A percentile compares a stretch with the other conserved stretches of the same genome.
phyloP scores from a whole-genome alignment of 352 stramenopile species.

The Phytophthora megakarya region DNA sequence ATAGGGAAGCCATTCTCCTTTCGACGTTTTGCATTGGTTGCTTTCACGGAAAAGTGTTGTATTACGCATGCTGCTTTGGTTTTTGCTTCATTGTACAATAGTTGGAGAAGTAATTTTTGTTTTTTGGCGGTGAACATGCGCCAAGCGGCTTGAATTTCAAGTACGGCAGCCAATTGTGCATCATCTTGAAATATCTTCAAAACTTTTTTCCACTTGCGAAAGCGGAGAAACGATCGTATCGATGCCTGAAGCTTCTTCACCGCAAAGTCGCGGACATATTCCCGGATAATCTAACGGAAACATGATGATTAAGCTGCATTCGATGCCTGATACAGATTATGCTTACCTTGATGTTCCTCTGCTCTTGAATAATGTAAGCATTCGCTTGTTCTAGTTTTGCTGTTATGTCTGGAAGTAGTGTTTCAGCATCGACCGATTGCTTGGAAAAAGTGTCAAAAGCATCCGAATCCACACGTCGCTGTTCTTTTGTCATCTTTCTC shows the following conservation, averaged over 20 bases:
- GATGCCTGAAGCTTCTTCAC: conserved; percentile 47
- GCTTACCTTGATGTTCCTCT: conserved; percentile 54
- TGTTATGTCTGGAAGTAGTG: conserved; percentile 51
- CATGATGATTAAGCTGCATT: background rate
- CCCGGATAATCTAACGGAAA: conserved; percentile 42
- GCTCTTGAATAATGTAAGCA: conserved; percentile 42
- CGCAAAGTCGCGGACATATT: conserved; percentile 51
- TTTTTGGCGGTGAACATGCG: conserved; percentile 43
- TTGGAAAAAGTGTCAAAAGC: conserved; percentile 71
- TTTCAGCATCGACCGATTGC: conserved; percentile 58
- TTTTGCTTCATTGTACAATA: conserved; percentile 24
- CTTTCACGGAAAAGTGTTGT: conserved; percentile 32
- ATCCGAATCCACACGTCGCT: conserved; percentile 61
- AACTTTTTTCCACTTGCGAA: conserved; percentile 45
- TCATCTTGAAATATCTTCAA: conserved; percentile 49
- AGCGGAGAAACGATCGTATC: conserved; percentile 41
- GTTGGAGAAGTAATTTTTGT: conserved; percentile 18
- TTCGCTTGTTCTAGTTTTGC: conserved; percentile 45
- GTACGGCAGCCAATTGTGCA: conserved; percentile 39
- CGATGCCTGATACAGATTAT: background rate
- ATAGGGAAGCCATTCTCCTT: conserved; percentile 4
- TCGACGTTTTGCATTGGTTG: conserved; percentile 16
- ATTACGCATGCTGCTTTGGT: conserved; percentile 34
- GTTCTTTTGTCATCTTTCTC: conserved; percentile 30
- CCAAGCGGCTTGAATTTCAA: conserved; percentile 52